Base-by-base conservation (phyloP, 1,284 basidiomycete species). In the Takashimella koratensis region DNA sequence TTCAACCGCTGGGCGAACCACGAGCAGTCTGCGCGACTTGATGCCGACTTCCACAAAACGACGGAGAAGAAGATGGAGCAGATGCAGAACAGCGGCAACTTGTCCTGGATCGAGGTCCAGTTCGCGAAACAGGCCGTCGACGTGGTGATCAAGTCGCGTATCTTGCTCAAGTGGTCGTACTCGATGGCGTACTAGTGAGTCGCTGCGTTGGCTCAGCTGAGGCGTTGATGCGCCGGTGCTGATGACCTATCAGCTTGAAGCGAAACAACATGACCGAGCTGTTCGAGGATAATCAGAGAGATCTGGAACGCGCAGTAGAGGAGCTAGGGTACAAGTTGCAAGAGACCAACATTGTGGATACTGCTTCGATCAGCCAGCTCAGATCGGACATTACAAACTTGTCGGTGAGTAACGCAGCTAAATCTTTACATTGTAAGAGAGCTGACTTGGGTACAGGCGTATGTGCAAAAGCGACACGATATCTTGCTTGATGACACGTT, bases 11-110 rank as follows among this genome's bases (percentile, higher is more conserved):
- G 89, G 86, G 91, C 94, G 10, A 98, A 98, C 75, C 95, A 98
- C 77, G 94, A 98, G 74, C 94, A 97, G 75, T 96, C 92, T 12
- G 92, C 94, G 47, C 94, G 93, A 76, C 85, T 98, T 41, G 94
- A 96, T 22, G 79, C 90, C 19, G 91, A 98, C 65, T 80, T 98
- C 47, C 94, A 96, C 75, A 82, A 82, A 52, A 90, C 92, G 77
- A 98, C 94, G 3, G 94, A 98, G 82, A 94, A 94, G 83, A 98
- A 98, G 85, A 98, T 98, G 95, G 93, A 98, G 76, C 90, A 96
- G 77, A 95, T 98, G 88, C 95, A 98, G 78, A 83, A 90, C 59
- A 86, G 86, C 6, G 90, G 90, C 1, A 83, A 86, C 52, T 78
- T 98, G 39, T 93, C 92, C 3, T 98, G 95, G 95, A 98, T 98